Percentiles rank a stretch among this genome's conserved stretches.
phyloP scores from a whole-genome alignment of 202 grass and related monocot genomes.

The Elaeis oleifera region DNA sequence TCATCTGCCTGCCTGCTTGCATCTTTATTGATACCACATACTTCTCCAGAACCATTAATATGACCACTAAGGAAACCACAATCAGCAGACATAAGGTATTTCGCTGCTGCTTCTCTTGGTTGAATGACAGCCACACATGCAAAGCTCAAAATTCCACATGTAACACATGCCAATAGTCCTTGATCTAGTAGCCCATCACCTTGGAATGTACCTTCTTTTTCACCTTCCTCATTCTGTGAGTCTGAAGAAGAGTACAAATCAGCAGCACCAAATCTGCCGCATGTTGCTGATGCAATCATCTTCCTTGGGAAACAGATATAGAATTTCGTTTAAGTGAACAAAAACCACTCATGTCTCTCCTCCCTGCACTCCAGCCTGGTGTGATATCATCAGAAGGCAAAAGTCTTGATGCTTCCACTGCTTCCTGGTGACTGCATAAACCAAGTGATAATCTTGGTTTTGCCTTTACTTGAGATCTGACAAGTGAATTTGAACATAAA shows the following conservation, averaged over 20 bases:
- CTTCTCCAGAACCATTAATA: conserved; percentile 34
- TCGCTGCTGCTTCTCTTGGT: conserved; percentile 64
- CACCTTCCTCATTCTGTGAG: conserved; percentile 30
- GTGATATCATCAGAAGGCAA: conserved; percentile 22
- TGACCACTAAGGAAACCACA: conserved; percentile 47
- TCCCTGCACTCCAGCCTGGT: conserved; percentile 23
- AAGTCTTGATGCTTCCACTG: conserved; percentile 28
- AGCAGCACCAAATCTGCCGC: conserved; percentile 20
- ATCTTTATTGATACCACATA: conserved; percentile 15
- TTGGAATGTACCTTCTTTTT: conserved; percentile 32
- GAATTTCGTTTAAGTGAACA: conserved; percentile 24
- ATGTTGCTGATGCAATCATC: conserved; percentile 18
- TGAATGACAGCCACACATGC: conserved; percentile 88
- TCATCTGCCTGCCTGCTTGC: background rate
- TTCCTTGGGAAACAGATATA: conserved; percentile 24
- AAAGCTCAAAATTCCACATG: conserved; percentile 98
- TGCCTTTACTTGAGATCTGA: conserved; percentile 31
- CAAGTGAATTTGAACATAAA: conserved; percentile 42
- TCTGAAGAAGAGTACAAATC: conserved; percentile 28
- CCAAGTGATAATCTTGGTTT: conserved; percentile 32
- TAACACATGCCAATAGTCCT: conserved; percentile 83
- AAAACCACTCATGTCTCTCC: conserved; percentile 25
- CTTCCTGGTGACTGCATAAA: conserved; percentile 30
- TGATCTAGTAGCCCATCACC: conserved; percentile 59
- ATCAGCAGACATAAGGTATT: conserved; percentile 58